A percentile compares a stretch with the other conserved stretches of the same genome.
These are phyloP conservation scores for Cryomyces minteri DNA, from an alignment of 495 filamentous ascomycete genomes.

Conservation along the genomic window DNA sequence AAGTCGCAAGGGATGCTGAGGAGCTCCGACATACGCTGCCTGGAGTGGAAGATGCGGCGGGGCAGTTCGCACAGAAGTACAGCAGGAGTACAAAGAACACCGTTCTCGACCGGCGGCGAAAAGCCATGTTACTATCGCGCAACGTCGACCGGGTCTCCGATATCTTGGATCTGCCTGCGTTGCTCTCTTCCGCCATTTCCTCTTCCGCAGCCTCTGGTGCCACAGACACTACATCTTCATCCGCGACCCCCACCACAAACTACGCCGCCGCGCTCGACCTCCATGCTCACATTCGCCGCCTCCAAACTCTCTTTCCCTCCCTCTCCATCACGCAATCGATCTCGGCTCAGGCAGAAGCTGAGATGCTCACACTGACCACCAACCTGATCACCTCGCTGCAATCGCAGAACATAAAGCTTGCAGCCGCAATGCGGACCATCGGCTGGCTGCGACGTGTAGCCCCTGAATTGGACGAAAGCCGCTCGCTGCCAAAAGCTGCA, in stretches of 20 bases:
- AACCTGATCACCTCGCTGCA: constrained; percentile 68
- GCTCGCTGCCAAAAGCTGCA: neutral
- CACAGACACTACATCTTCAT: constrained; percentile 15
- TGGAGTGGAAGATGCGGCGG: constrained; percentile 57
- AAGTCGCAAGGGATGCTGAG: constrained; percentile 41
- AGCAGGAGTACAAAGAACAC: constrained; percentile 55
- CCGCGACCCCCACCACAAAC: constrained; percentile 40
- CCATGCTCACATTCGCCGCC: constrained; percentile 78
- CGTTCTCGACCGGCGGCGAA: constrained; percentile 55
- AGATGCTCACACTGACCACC: constrained; percentile 76
- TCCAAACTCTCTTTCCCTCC: constrained; percentile 65
- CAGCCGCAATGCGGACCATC: constrained; percentile 78
- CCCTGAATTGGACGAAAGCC: constrained; percentile 48
- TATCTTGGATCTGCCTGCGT: constrained; percentile 75
- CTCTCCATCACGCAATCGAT: constrained; percentile 59
- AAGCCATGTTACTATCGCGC: constrained; percentile 65
- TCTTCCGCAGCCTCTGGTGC: constrained; percentile 30
- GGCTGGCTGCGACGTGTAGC: constrained; percentile 80
- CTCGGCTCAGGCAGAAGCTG: constrained; percentile 59
- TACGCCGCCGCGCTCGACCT: constrained; percentile 86
- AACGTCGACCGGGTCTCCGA: constrained; percentile 85
- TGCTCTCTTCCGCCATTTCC: constrained; percentile 60
- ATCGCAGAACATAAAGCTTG: constrained; percentile 63
- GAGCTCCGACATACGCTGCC: constrained; percentile 57
- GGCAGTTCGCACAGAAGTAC: constrained; percentile 69